Conservation (phyloP, 2,329 filamentous ascomycete genomes). For the Microcyclosporella mali region DNA sequence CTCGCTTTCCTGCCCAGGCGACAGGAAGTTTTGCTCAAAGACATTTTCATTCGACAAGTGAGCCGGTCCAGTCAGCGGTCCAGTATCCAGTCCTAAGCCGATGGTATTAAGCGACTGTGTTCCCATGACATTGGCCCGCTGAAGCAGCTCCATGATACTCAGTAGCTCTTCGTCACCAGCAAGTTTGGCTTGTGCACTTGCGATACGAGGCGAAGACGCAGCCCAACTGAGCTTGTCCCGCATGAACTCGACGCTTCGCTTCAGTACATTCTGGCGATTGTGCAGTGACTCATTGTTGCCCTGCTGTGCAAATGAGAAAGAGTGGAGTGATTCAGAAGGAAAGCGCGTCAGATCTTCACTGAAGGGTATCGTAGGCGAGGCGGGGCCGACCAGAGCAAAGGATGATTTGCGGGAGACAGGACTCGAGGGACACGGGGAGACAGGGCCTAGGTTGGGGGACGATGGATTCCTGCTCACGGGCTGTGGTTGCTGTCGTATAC, state of each 20-base stretch:
- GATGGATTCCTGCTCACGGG: conserved; percentile 56
- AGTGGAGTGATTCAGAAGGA: conserved; percentile 91
- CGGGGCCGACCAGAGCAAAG: conserved; percentile 52
- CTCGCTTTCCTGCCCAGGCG: conserved; percentile 27
- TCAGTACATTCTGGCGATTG: conserved; percentile 85
- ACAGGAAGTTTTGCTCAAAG: conserved; percentile 73
- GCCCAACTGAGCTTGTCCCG: conserved; percentile 83
- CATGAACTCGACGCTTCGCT: conserved; percentile 94
- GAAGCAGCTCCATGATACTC: conserved; percentile 81
- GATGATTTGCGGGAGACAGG: conserved; percentile 56
- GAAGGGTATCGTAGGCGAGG: conserved; percentile 64
- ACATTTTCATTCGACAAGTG: conserved; percentile 67
- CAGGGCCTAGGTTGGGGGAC: conserved; percentile 66
- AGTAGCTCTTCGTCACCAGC: conserved; percentile 81
- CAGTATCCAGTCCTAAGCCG: conserved; percentile 43
- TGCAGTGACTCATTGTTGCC: conserved; percentile 89
- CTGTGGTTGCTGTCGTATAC: conserved; percentile 68
- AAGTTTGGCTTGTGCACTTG: conserved; percentile 74
- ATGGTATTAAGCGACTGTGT: conserved; percentile 36
- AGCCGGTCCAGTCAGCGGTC: conserved; percentile 75
- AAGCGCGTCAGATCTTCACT: conserved; percentile 87
- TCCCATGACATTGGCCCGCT: conserved; percentile 71
- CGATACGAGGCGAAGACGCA: conserved; percentile 66
- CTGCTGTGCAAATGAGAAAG: conserved; percentile 95
- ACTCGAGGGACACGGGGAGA: conserved; percentile 59